Evolutionary conservation across 495 filamentous ascomycete species (phyloP).

Genomic region (Mycothermus thermophilus): DNA sequence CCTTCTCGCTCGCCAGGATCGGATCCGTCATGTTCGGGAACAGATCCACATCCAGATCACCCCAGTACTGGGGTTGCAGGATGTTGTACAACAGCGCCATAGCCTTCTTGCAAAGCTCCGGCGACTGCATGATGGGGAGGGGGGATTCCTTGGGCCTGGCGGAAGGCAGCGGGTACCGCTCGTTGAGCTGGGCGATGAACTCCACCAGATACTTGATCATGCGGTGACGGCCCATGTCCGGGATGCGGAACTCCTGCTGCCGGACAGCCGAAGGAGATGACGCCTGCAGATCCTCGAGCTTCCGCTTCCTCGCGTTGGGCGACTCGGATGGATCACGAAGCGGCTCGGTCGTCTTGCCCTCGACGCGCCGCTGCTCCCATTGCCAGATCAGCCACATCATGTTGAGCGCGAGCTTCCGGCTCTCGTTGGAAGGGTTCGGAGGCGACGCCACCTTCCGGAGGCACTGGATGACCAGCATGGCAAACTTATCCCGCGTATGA

Average conservation of each 20-base stretch:
- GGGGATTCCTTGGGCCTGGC: conserved; percentile 46
- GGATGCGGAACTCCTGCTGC: conserved; percentile 52
- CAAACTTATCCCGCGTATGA: conserved; percentile 81
- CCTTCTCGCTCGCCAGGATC: conserved; percentile 58
- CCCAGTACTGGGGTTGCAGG: conserved; percentile 80
- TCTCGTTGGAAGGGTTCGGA: conserved; percentile 79
- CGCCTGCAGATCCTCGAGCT: conserved; percentile 42
- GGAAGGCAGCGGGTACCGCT: conserved; percentile 63
- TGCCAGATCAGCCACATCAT: conserved; percentile 79
- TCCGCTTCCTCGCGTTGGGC: conserved; percentile 62
- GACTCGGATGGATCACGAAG: conserved; percentile 46
- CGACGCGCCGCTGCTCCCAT: conserved; percentile 77
- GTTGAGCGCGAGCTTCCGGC: conserved; percentile 80
- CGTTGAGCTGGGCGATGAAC: conserved; percentile 80
- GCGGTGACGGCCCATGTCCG: conserved; percentile 49
- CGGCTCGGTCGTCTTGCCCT: conserved; percentile 32
- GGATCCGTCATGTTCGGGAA: conserved; percentile 81
- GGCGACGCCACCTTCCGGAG: conserved; percentile 76
- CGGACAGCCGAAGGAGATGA: conserved; percentile 37
- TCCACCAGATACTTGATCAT: conserved; percentile 88
- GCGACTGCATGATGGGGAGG: conserved; percentile 36
- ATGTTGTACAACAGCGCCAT: conserved; percentile 72
- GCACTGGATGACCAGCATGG: conserved; percentile 74
- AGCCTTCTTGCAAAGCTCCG: conserved; percentile 75
- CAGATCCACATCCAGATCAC: conserved; percentile 78